phyloP scores from a whole-genome alignment of 2,329 filamentous ascomycete genomes.

The Xylaria sp. region DNA sequence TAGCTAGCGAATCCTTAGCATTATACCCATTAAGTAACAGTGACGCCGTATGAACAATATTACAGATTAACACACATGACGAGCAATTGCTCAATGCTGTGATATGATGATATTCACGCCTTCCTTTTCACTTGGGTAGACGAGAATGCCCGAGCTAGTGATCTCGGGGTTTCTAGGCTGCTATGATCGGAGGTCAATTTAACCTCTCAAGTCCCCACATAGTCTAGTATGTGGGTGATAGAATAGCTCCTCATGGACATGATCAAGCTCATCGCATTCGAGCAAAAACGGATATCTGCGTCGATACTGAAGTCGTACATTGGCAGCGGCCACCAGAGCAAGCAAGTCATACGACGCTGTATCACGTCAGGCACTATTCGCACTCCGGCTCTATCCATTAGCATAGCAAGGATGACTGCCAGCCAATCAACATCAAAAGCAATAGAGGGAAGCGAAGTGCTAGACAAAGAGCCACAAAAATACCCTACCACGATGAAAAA shows the following conservation, averaged over 20 bases:
- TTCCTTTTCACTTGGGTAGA: too few species aligned
- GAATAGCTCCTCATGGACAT: neutral
- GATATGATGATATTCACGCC: neutral
- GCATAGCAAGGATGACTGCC: constrained; percentile 3
- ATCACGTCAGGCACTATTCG: neutral
- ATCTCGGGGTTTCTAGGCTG: neutral
- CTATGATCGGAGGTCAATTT: constrained; percentile 6
- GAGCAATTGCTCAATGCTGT: neutral
- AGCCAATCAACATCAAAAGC: constrained; percentile 8
- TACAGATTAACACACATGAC: neutral
- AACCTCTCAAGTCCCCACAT: constrained; percentile 14
- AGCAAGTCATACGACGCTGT: constrained; percentile 1
- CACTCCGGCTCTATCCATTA: neutral
- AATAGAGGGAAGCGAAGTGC: neutral
- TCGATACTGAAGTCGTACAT: constrained; percentile 5
- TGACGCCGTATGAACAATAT: neutral
- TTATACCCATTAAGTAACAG: constrained; percentile 9
- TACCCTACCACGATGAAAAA: constrained; percentile 3
- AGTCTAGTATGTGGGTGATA: neutral
- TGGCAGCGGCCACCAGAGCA: neutral
- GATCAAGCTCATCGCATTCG: neutral
- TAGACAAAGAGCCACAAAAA: neutral
- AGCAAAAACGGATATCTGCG: neutral
- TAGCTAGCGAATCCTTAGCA: neutral
- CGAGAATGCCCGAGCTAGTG: neutral